Evolutionary conservation across 495 filamentous ascomycete genomes (phyloP), one percentile per base, ranked within the genome.

Genomic region (Jackrogersella multiformis): DNA sequence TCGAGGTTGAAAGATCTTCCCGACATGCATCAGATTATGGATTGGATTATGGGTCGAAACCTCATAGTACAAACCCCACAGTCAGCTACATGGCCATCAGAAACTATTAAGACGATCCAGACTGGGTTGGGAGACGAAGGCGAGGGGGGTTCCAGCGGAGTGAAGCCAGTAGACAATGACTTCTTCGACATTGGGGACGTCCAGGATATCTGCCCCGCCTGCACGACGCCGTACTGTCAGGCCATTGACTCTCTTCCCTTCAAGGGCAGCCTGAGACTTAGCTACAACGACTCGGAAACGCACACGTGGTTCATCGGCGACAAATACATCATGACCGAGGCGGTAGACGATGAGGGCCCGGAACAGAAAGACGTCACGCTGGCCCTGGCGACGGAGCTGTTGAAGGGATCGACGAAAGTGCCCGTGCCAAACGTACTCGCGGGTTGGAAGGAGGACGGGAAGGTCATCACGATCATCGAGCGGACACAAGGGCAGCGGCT

Each of bases 111-210:
- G 26, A 20, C n/a, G 41, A 24, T 21, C 10, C 44, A 55, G 54
- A 13, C 2, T 30, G 30, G 6, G 4, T 3, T 8, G 10, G 35
- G 7, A 30, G 36, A 62, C 5, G 41, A 32, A 9, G 5, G 20
- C 23, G 23, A 51, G 12, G 26, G 35, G n/a, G 10, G 41, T 28
- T 1, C 13, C 2, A 39, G 41, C 4, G 39, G 5, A 34, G 39
- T 30, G 15, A 30, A 34, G 15, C 7, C 16, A 1, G n/a, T 58
- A 48, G 57, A 51, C 20, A 68, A 71, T 1, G 68, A 70, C 9
- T 66, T 54, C 32, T 5, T 69, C 49, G 71, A 71, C 5, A 73
- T 73, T 12, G 58, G 68, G n/a, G 71, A 73, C n/a, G 65, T 73
- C 10, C 57, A 66, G 10, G 71, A 73, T 35, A 69, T 66, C 9